These are phyloP conservation scores for Persicaria tinctoria DNA, from an alignment of 148 eudicot genomes.

Conservation along the genomic window DNA sequence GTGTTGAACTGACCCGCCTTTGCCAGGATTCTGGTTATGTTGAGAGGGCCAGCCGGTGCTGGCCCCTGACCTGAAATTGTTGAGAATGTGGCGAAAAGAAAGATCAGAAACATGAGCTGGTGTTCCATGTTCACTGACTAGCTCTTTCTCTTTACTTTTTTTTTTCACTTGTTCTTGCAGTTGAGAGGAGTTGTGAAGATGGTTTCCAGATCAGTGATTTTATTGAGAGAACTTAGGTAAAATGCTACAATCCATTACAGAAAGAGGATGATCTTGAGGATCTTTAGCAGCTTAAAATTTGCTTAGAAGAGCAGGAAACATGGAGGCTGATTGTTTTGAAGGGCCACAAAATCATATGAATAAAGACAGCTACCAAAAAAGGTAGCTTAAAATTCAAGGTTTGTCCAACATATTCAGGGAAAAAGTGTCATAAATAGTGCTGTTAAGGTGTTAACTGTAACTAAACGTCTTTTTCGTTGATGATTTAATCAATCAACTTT, in stretches of 20 bases:
- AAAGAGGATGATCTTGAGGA: neutral
- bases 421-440: neutral
- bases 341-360: neutral
- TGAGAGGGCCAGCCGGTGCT: slow-evolving; percentile 73
- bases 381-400: neutral
- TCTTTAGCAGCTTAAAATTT: neutral
- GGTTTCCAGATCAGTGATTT: neutral
- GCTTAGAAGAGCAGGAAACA: neutral
- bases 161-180: too few relatives aligned
- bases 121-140: neutral
- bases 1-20: slow-evolving; percentile 72
- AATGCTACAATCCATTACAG: neutral
- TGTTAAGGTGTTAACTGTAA: neutral
- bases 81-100: neutral
- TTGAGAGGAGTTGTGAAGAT: neutral
- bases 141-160: neutral
- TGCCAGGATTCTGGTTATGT: slow-evolving; percentile 59
- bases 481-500: neutral
- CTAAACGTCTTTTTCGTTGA: too few relatives aligned
- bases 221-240: neutral
- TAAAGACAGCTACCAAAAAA: neutral
- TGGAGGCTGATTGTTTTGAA: neutral
- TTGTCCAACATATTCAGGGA: neutral
- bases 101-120: neutral
- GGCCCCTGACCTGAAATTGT: slow-evolving; percentile 38